phyloP scores from a whole-genome alignment of 2,329 filamentous ascomycete genomes.

The Pseudogymnoascus sp. region DNA sequence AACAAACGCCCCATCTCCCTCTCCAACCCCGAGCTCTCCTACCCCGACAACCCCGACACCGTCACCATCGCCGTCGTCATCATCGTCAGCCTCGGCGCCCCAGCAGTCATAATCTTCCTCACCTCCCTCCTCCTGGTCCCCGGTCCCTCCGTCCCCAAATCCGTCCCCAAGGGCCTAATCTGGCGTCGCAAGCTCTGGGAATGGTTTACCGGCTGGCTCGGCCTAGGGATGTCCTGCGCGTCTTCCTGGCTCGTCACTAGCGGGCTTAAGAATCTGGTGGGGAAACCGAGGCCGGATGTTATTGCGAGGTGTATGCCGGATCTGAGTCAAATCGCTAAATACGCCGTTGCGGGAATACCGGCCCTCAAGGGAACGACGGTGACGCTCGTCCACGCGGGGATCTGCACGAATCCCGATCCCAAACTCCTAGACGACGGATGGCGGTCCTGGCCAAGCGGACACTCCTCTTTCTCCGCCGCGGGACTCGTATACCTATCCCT shows the following conservation, averaged over 20 bases:
- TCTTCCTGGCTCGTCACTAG: constrained; percentile 73
- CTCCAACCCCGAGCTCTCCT: constrained; percentile 67
- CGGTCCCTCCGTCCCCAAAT: constrained; percentile 54
- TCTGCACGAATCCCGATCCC: constrained; percentile 53
- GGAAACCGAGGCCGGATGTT: constrained; percentile 55
- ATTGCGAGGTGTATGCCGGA: constrained; percentile 70
- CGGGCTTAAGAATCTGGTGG: constrained; percentile 69
- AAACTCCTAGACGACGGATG: constrained; percentile 65
- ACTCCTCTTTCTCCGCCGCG: constrained; percentile 65
- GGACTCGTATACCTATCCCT: constrained; percentile 80
- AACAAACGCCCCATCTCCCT: constrained; percentile 65
- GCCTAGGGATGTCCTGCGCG: constrained; percentile 63
- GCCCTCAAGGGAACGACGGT: constrained; percentile 44
- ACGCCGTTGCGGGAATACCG: constrained; percentile 54
- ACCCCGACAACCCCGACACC: constrained; percentile 63
- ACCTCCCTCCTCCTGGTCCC: constrained; percentile 65
- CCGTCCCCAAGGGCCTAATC: constrained; percentile 54
- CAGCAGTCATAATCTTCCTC: constrained; percentile 58
- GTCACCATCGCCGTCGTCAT: constrained; percentile 59
- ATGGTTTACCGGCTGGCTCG: constrained; percentile 76
- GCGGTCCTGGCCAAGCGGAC: constrained; percentile 72
- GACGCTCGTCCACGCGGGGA: constrained; percentile 63
- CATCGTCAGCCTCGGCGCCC: constrained; percentile 53
- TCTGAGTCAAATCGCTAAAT: constrained; percentile 47
- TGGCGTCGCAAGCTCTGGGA: constrained; percentile 88